Percentiles rank a stretch among this genome's conserved stretches.
Conservation (phyloP, 2,329 filamentous ascomycete genomes). For the Parafenestella ontariensis region DNA sequence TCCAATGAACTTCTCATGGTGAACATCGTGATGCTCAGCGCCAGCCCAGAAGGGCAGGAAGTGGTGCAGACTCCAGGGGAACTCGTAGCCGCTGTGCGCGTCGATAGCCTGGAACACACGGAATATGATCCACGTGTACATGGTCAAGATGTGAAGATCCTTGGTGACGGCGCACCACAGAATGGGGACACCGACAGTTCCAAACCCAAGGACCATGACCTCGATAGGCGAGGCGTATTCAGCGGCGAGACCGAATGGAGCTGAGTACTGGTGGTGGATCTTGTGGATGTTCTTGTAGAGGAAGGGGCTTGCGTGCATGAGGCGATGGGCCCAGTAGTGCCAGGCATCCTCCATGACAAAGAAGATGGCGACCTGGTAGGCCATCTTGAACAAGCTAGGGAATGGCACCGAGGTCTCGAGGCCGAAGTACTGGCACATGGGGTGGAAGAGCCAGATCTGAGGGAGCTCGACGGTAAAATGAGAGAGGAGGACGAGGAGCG, state of each 20-base stretch:
- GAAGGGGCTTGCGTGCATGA: constrained; percentile 84
- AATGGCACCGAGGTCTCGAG: constrained; percentile 90
- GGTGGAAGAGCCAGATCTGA: constrained; percentile 99
- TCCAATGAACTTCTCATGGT: constrained; percentile 98
- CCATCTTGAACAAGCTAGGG: constrained; percentile 84
- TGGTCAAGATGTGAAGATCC: constrained; percentile 92
- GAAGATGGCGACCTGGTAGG: constrained; percentile 88
- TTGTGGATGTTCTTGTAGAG: constrained; percentile 98
- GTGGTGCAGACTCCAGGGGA: constrained; percentile 95
- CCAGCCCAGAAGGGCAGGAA: constrained; percentile 98
- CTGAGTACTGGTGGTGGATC: constrained; percentile 98
- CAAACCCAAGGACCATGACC: constrained; percentile 91
- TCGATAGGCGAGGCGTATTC: constrained; percentile 98
- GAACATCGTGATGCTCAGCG: constrained; percentile 93
- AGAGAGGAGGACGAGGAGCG: constrained; percentile 87
- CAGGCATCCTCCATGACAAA: constrained; percentile 96
- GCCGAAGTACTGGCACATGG: constrained; percentile 90
- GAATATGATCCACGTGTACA: constrained; percentile 95
- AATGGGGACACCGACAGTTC: constrained; percentile 82
- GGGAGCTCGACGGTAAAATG: constrained; percentile 98
- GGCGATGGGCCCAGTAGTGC: constrained; percentile 97
- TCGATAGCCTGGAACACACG: constrained; percentile 98
- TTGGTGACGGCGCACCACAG: constrained; percentile 82
- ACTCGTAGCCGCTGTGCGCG: constrained; percentile 96
- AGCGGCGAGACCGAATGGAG: constrained; percentile 92